Base-by-base conservation (phyloP, 1,139 yeast species). In the Debaryomyces robertsiae region DNA sequence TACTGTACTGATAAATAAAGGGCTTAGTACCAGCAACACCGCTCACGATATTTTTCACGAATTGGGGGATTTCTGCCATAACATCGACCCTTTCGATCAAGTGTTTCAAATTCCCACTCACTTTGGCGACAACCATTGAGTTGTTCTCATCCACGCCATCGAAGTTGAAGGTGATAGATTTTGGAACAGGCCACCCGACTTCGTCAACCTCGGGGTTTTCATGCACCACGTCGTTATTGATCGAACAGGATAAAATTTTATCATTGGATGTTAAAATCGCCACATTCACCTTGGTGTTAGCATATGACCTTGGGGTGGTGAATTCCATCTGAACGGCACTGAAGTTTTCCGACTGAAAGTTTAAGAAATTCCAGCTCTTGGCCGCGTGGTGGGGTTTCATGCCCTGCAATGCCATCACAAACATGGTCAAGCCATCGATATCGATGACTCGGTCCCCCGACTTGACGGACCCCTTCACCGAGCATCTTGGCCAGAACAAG, bases 301-400 rank as follows among this genome's bases (percentile, higher is more conserved):
- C 96, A 60, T 93, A 93, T 2, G 96, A 84, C 42, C 72, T 81
- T 18, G 98, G 98, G 6, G 98, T 94, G 38, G 93, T 86, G 69
- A 89, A 93, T 64, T 93, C 97, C 98, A 93, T 93, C 52, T 87
- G 79, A 17, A 90, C 82, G 6, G 88, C 95, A 28, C 93, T 75
- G 54, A 76, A 72, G 30, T 81, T 71, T 36, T 81, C 77, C 17
- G 95, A 85, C 60, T 89, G 96, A 75, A 87, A 91, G 65, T 88
- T 87, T 51, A 88, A 67, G 63, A 93, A 93, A 67, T 93, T 94
- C 98, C 98, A 93, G 17, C 90, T 69, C 49, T 95, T 88, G 43
- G 98, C 98, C 27, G 97, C 97, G 65, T 93, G 98, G 64, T 93
- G 98, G 10, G 98, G 98, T 66, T 93, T 93, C 98, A 93, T 91